A percentile compares a stretch with the other conserved stretches of the same genome.
These are phyloP conservation scores for Hygrocybe punicea DNA, from an alignment of 768 basidiomycete species.

Conservation along the genomic window DNA sequence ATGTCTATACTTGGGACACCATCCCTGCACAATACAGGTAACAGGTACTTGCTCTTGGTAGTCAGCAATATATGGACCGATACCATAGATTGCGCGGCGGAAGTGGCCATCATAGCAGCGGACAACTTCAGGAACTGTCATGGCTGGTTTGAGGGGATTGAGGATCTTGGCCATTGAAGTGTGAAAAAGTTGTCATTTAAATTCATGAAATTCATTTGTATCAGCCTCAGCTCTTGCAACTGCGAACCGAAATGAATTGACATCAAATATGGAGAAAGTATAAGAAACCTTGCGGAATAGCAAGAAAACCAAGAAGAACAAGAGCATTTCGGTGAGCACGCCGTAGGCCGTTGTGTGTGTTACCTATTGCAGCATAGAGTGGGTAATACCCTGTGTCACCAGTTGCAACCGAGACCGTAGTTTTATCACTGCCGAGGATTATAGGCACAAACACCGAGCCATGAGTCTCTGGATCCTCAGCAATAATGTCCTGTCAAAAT, in stretches of 20 bases:
- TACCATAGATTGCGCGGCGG: conserved; percentile 24
- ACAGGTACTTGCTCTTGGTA: conserved; percentile 38
- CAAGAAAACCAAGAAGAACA: conserved; percentile 30
- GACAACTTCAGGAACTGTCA: conserved; percentile 24
- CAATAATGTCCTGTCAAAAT: conserved; percentile 25
- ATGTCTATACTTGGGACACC: conserved; percentile 23
- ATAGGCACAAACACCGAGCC: conserved; percentile 33
- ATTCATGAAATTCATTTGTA: conserved; percentile 21
- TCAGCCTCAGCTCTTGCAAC: conserved; percentile 8
- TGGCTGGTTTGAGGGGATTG: conserved; percentile 17
- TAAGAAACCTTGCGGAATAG: conserved; percentile 37
- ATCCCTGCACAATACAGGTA: conserved; percentile 31
- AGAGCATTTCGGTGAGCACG: conserved; percentile 31
- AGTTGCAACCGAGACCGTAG: conserved; percentile 39
- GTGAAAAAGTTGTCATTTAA: conserved; percentile 32
- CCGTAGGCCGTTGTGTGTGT: conserved; percentile 25
- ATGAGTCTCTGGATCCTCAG: conserved; percentile 18
- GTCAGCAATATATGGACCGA: conserved; percentile 40
- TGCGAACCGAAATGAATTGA: background rate
- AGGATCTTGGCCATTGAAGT: conserved; percentile 23
- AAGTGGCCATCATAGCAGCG: conserved; percentile 31
- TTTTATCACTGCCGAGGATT: conserved; percentile 41
- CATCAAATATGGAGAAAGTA: background rate
- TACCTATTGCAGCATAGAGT: conserved; percentile 31
- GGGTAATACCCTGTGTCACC: conserved; percentile 40